Conservation (phyloP, 768 basidiomycete genomes). For the Tricholoma matsutake region DNA sequence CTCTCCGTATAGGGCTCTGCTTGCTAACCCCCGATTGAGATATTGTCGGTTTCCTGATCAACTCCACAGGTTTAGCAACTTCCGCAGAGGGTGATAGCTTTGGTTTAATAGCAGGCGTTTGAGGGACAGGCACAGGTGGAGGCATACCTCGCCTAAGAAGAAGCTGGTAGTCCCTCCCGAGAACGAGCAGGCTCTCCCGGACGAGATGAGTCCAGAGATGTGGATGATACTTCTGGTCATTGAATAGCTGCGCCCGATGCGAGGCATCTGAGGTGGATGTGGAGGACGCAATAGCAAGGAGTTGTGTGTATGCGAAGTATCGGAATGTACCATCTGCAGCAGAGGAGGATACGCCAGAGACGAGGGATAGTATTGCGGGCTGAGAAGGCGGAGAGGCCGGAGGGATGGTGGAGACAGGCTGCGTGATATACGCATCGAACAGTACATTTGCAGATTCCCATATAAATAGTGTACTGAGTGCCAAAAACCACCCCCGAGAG, state of each 20-base stretch:
- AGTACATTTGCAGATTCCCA: slow-evolving; percentile 66
- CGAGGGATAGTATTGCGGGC: slow-evolving; percentile 55
- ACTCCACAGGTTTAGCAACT: slow-evolving; percentile 18
- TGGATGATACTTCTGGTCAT: slow-evolving; percentile 64
- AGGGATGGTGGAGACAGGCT: slow-evolving; percentile 36
- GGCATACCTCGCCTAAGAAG: slow-evolving; percentile 58
- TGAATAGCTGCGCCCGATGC: slow-evolving; percentile 56
- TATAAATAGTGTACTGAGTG: slow-evolving; percentile 44
- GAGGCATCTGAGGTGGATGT: slow-evolving; percentile 36
- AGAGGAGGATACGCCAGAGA: slow-evolving; percentile 61
- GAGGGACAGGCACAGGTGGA: slow-evolving; percentile 22
- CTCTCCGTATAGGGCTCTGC: slow-evolving; percentile 49
- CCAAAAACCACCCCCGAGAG: slow-evolving; percentile 47
- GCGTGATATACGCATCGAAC: slow-evolving; percentile 57
- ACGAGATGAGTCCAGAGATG: slow-evolving; percentile 61
- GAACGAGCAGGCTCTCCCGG: slow-evolving; percentile 54
- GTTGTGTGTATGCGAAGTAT: slow-evolving; percentile 66
- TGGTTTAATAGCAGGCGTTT: slow-evolving; percentile 8
- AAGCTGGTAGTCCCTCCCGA: slow-evolving; percentile 69
- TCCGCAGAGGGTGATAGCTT: slow-evolving; percentile 9
- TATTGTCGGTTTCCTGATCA: slow-evolving; percentile 40
- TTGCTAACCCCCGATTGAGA: slow-evolving; percentile 34
- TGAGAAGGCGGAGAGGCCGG: slow-evolving; percentile 4
- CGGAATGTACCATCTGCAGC: slow-evolving; percentile 42
- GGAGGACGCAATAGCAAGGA: slow-evolving; percentile 49